Conservation (phyloP, 2,329 filamentous ascomycete genomes). For the Colletotrichum somersetense region DNA sequence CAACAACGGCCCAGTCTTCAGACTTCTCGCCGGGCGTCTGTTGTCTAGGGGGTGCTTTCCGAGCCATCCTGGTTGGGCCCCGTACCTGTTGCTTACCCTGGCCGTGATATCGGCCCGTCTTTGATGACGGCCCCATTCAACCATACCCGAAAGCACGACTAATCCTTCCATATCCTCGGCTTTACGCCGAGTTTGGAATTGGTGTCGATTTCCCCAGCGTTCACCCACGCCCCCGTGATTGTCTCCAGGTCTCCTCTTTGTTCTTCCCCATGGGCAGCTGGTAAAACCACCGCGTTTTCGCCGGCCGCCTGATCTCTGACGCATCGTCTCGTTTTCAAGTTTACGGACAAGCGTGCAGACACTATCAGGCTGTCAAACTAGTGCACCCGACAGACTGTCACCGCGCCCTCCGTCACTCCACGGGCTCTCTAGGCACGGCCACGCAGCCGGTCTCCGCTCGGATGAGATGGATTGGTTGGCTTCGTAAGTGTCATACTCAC, state of each 20-base stretch:
- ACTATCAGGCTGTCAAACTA: neutral
- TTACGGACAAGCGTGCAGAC: constrained; percentile 19
- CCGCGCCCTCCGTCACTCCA: constrained; percentile 25
- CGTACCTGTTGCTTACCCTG: constrained; percentile 36
- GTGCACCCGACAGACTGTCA: constrained; percentile 9
- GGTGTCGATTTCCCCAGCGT: constrained; percentile 22
- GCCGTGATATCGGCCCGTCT: constrained; percentile 41
- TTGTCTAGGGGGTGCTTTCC: constrained; percentile 22
- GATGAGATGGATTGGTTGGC: constrained; percentile 24
- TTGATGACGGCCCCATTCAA: constrained; percentile 40
- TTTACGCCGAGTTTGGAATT: constrained; percentile 35
- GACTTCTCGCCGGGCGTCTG: neutral
- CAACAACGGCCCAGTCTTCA: neutral
- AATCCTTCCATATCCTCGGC: constrained; percentile 15
- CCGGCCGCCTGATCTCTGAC: constrained; percentile 28
- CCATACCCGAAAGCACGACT: constrained; percentile 30
- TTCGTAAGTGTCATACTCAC: constrained; percentile 6
- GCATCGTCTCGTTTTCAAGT: constrained; percentile 21
- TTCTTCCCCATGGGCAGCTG: constrained; percentile 40
- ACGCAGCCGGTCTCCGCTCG: constrained; percentile 26
- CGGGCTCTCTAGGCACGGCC: constrained; percentile 27
- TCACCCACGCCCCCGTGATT: constrained; percentile 11
- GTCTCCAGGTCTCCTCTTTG: constrained; percentile 30
- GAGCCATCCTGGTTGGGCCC: constrained; percentile 31
- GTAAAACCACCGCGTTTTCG: constrained; percentile 35